phyloP scores from a whole-genome alignment of 2,329 filamentous ascomycete genomes.

The Fusarium sp. region DNA sequence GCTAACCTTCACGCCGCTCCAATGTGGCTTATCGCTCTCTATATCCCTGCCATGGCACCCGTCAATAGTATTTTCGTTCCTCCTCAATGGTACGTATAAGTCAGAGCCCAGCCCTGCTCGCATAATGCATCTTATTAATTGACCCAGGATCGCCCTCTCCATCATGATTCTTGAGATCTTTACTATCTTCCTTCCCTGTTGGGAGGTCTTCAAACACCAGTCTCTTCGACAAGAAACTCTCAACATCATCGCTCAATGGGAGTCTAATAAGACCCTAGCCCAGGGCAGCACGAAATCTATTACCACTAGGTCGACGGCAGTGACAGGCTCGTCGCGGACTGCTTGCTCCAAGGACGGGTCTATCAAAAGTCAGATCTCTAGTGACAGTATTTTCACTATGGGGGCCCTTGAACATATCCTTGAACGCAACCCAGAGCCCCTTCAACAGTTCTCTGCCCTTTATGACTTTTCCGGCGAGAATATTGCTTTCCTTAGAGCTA shows the following conservation, averaged over 20 bases:
- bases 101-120: not conserved
- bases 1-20: constrained; percentile 67
- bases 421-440: constrained; percentile 65
- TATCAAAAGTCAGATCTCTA: not conserved
- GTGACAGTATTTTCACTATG: constrained; percentile 63
- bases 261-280: not conserved
- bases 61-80: constrained; percentile 67
- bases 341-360: not conserved
- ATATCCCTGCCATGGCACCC: constrained; percentile 59
- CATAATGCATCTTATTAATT: not conserved
- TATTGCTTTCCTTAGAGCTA: constrained; percentile 72
- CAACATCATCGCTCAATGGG: constrained; percentile 58
- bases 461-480: constrained; percentile 78
- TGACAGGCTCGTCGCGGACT: not conserved
- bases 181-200: constrained; percentile 48
- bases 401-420: constrained; percentile 71
- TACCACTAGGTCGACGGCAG: not conserved
- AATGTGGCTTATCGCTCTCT: constrained; percentile 71
- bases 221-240: not conserved
- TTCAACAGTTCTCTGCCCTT: constrained; percentile 72
- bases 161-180: constrained; percentile 71
- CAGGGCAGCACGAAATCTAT: constrained; percentile 51
- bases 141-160: constrained; percentile 58
- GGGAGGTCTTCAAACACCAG: not conserved
- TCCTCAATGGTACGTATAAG: constrained; percentile 66